Evolutionary conservation across 805 yeast species (phyloP), one percentile per base, ranked within the genome.

Genomic region (Nakazawaea ishiwadae): DNA sequence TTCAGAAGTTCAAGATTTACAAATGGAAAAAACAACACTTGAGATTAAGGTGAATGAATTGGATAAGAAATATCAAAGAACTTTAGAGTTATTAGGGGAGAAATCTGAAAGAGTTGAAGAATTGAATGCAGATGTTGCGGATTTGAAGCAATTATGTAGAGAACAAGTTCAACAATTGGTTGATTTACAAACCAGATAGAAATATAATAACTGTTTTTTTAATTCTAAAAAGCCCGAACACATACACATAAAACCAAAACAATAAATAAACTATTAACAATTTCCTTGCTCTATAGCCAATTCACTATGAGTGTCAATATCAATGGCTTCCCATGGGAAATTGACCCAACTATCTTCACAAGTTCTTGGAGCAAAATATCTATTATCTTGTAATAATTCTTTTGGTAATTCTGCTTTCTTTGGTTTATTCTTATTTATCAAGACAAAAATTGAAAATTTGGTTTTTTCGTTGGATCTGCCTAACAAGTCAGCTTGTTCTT

Each of bases 161-260:
- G 75, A 75, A 47, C 99, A 91, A 60, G 90, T 91, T 33, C 95
- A 86, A 58, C 93, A 90, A 49, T 72, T 91, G 76, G 79, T 88
- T 33, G 82, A 75, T 32, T 51, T 84, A 51, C 85, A 81, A 49
- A 67, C 32, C 7, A 17, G 9, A 38, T 38, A 12, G 14, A 24
- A n/a, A n/a, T n/a, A n/a, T n/a, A n/a, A n/a, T n/a, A n/a, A n/a
- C n/a, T n/a, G n/a, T n/a, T n/a, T n/a, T n/a, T n/a, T n/a, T n/a
- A n/a, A n/a, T n/a, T n/a, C n/a, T n/a, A n/a, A n/a, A n/a, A n/a
- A n/a, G n/a, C n/a, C n/a, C n/a, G n/a, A n/a, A n/a, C n/a, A n/a
- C n/a, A n/a, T n/a, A n/a, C n/a, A n/a, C n/a, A 21, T 23, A 12
- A 31, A 17, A 7, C n/a, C 7, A 21, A 5, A 30, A 15, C 5